phyloP scores from a whole-genome alignment of 768 basidiomycete species.

The Suillus alpinus region DNA sequence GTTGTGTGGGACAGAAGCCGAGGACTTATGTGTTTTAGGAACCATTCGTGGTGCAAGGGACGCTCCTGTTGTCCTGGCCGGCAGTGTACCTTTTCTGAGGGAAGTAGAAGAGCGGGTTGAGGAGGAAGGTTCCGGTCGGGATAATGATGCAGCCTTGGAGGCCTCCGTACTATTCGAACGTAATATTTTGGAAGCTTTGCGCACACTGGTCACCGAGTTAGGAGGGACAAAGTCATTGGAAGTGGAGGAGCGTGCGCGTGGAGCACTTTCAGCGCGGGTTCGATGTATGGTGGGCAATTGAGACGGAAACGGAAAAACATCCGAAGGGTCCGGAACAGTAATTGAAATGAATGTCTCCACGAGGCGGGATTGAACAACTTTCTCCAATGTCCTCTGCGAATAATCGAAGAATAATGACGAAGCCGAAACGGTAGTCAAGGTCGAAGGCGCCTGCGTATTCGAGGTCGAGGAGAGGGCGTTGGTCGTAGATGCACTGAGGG shows the following conservation, averaged over 20 bases:
- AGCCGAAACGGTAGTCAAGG: conserved; percentile 18
- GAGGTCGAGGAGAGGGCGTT: conserved; percentile 2
- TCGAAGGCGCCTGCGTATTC: background rate
- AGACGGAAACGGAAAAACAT: conserved; percentile 10
- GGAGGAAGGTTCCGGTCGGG: conserved; percentile 5
- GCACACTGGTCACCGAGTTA: conserved; percentile 8
- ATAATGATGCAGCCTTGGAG: conserved; percentile 14
- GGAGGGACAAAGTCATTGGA: background rate
- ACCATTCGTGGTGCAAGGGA: conserved; percentile 11
- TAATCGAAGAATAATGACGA: conserved; percentile 48
- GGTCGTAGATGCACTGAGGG: conserved; percentile 23
- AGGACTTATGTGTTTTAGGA: conserved; percentile 20
- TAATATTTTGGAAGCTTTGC: conserved; percentile 13
- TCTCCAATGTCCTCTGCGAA: conserved; percentile 69
- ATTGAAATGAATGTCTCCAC: conserved; percentile 77
- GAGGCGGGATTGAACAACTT: conserved; percentile 65
- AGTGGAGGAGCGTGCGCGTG: conserved; percentile 11
- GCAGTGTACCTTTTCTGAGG: conserved; percentile 16
- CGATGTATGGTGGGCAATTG: conserved; percentile 26
- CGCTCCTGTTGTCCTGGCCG: conserved; percentile 14
- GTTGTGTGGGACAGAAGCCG: conserved; percentile 23
- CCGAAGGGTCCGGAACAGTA: conserved; percentile 34
- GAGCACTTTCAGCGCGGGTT: conserved; percentile 26
- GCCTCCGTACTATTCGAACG: conserved; percentile 16
- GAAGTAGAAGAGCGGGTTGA: conserved; percentile 12